Base-by-base conservation (phyloP, 768 basidiomycete species). In the Infundibulicybe gibba region DNA sequence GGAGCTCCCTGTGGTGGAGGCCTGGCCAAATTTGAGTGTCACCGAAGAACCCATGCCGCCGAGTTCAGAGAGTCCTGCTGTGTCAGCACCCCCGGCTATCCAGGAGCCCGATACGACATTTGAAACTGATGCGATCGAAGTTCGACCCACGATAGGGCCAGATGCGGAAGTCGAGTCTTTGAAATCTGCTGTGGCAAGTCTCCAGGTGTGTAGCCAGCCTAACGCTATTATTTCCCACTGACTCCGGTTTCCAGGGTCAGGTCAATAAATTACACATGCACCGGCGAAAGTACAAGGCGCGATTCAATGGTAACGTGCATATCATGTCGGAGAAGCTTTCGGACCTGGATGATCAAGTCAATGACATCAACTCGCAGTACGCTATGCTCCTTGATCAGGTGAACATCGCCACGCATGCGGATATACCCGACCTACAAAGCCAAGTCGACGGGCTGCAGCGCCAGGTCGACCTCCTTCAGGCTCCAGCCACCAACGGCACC, bases 1-100 rank as follows among this genome's bases (percentile, higher is more conserved):
- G 40, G 76, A 76, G 16, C 73, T 70, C 17, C 54, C 55, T 35
- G 52, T 75, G 6, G 55, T 77, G 11, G 74, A 72, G 19, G 72
- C 71, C 20, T 76, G 73, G 69, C 70, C 75, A 10, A 52, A 25
- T 25, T 25, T 8, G 25, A 25, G 25, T 25, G 8, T 8, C 25
- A 25, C 8, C 8, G 25, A 25, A 25, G 4, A 25, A 25, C 25
- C 25, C 8, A 4, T 25, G 25, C 25, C 25, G 25, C 25, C 25
- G 25, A 25, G 25, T 8, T 8, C 25, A 25, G 25, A 25, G 25
- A 8, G 25, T 8, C 25, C 25, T 25, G 25, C 25, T 25, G 25
- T 25, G 8, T 8, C 25, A 25, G 25, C 25, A 25, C 8, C 25
- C 25, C 25, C 25, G 25, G 25, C 8, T 25, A 8, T 25, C 25